Evolutionary conservation across 2,329 filamentous ascomycete genomes (phyloP).

Genomic region (Botrytis fabae): DNA sequence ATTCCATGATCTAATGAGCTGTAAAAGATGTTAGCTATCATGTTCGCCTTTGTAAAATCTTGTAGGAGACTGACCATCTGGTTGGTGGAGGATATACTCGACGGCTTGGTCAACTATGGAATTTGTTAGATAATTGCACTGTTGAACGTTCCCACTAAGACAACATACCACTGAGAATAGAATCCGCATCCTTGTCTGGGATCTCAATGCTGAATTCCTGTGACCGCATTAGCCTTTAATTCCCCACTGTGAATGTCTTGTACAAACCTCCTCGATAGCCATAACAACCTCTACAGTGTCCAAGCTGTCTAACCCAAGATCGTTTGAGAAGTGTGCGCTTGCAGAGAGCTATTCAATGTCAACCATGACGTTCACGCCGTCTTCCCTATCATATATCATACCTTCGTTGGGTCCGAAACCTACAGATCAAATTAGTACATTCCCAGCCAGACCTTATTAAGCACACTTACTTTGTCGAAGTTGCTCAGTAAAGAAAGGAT

Average conservation of each 20-base stretch:
- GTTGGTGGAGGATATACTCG: conserved; percentile 72
- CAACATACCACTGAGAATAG: conserved; percentile 71
- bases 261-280: conserved; percentile 91
- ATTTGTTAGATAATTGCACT: conserved; percentile 15
- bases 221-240: conserved; percentile 36
- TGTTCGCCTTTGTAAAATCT: background rate
- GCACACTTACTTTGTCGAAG: conserved; percentile 83
- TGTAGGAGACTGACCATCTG: conserved; percentile 61
- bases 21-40: background rate
- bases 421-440: conserved; percentile 43
- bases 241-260: conserved; percentile 6
- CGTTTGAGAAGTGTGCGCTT: conserved; percentile 89
- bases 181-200: conserved; percentile 76
- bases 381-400: conserved; percentile 43
- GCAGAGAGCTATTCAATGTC: conserved; percentile 67
- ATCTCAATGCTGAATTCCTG: conserved; percentile 74
- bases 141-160: background rate
- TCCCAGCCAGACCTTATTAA: conserved; percentile 2
- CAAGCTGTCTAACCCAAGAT: conserved; percentile 94
- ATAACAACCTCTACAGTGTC: conserved; percentile 99
- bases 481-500: conserved; percentile 92
- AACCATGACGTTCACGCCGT: conserved; percentile 30
- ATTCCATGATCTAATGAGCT: conserved; percentile 39
- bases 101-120: conserved; percentile 70
- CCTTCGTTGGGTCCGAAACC: conserved; percentile 67